Base-by-base conservation (phyloP, 2,329 filamentous ascomycete genomes). In the Mariannaea elegans region DNA sequence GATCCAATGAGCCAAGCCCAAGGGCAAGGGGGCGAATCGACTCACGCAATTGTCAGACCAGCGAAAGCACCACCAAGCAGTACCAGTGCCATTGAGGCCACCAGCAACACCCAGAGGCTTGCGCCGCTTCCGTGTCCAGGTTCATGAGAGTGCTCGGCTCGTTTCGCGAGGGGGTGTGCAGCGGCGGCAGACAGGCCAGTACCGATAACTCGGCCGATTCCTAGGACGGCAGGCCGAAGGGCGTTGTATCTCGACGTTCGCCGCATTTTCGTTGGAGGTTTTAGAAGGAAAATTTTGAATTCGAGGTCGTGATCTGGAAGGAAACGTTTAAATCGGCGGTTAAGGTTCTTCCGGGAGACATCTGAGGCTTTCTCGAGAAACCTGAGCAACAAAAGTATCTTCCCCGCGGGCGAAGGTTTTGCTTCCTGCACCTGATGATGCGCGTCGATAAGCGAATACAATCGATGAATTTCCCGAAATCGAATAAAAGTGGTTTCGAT, bases 21-120 rank as follows among this genome's bases (percentile, higher is more conserved):
- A 23, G 12, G 7, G 41, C 13, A 13, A 62, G 60, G 49, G 38
- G 49, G 29, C 29, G 10, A 31, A 51, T 46, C 24, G 23, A 82
- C 87, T 75, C 80, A 90, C 84, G 92, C 92, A 73, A 95, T 93
- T 16, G 95, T 99, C 76, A 99, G 80, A 31, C 95, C 95, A 9
- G 95, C 95, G 79, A 99, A 99, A 36, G 92, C 93, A 63, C 95
- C 95, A 63, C 95, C 95, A 1, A 92, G 84, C 61, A 98, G 81
- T 9, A 98, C 95, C 56, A 99, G 84, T 21, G 87, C 84, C 60
- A 92, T 85, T 16, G 94, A 96, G 27, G 93, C 83, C 56, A 88
- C 82, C 63, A 95, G 84, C 72, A 97, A 93, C 44, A 94, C 81
- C 91, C 92, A 97, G 66, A 97, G 80, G 49, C 85, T 84, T 7